Evolutionary conservation across 2,329 filamentous ascomycete genomes (phyloP).

Genomic region (Rugonectria rugulosa): DNA sequence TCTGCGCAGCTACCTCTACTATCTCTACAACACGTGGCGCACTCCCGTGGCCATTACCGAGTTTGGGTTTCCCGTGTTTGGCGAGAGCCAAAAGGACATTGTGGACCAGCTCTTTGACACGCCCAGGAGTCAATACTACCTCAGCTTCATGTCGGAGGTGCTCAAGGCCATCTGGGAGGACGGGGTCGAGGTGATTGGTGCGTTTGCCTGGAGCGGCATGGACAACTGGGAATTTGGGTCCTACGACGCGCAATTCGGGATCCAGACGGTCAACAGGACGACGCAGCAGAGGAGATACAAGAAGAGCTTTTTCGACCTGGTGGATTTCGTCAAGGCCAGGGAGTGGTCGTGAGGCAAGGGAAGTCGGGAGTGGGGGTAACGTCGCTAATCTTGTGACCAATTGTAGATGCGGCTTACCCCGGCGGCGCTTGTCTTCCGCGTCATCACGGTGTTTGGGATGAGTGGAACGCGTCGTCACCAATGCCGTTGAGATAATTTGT

Average conservation of each 20-base stretch:
- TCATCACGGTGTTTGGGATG: conserved; percentile 12
- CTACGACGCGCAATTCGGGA: conserved; percentile 56
- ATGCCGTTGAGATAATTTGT: too few relatives aligned
- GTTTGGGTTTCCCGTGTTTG: conserved; percentile 64
- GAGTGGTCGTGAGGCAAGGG: conserved; percentile 33
- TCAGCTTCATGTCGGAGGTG: conserved; percentile 60
- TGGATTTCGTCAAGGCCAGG: conserved; percentile 56
- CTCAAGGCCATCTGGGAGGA: conserved; percentile 65
- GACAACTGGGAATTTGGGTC: conserved; percentile 66
- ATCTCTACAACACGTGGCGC: conserved; percentile 66
- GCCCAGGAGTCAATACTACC: conserved; percentile 62
- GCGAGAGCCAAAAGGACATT: conserved; percentile 52
- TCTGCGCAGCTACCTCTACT: conserved; percentile 62
- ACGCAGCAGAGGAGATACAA: conserved; percentile 60
- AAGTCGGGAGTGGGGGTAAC: too few relatives aligned
- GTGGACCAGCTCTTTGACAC: conserved; percentile 62
- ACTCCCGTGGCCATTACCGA: conserved; percentile 58
- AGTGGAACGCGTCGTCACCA: conserved; percentile 18
- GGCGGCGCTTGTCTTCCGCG: too few relatives aligned
- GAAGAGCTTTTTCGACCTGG: conserved; percentile 65
- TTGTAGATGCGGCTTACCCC: too few relatives aligned
- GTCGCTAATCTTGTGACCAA: too few relatives aligned
- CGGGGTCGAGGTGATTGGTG: conserved; percentile 61
- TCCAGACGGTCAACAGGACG: conserved; percentile 63
- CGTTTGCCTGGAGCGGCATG: conserved; percentile 59